Evolutionary conservation across 2,329 filamentous ascomycete genomes (phyloP).

Genomic region (Thelonectria blattea): DNA sequence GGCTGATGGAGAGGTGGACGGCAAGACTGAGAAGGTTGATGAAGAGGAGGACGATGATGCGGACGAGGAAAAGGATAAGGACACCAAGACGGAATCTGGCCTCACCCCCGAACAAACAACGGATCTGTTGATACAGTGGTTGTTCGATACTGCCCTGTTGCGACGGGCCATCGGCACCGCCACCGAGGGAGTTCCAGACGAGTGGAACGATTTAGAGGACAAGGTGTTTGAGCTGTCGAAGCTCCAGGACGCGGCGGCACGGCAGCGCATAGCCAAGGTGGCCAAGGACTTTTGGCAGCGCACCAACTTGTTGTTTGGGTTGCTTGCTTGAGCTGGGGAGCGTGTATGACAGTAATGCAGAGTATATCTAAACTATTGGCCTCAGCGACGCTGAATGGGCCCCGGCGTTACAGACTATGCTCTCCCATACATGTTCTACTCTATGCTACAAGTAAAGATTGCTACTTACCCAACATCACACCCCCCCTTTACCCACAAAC

Average conservation of each 20-base stretch:
- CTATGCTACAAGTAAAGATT: no score
- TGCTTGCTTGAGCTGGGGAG: conserved; percentile 59
- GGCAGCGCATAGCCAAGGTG: conserved; percentile 63
- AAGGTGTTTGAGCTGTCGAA: conserved; percentile 53
- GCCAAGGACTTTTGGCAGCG: conserved; percentile 83
- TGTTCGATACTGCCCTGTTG: conserved; percentile 65
- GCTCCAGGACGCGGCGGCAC: conserved; percentile 55
- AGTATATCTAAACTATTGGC: no score
- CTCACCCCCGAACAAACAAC: conserved; percentile 38
- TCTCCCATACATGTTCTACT: no score
- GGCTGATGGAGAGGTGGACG: conserved; percentile 3
- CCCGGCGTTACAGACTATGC: no score
- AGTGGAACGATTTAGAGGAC: conserved; percentile 53
- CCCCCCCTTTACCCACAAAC: no score
- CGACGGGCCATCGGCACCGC: conserved; percentile 50
- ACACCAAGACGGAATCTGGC: conserved; percentile 10
- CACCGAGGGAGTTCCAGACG: conserved; percentile 31
- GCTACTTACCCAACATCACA: no score
- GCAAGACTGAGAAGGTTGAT: conserved; percentile 23
- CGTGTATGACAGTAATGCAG: background rate
- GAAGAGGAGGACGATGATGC: conserved; percentile 22
- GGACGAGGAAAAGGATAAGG: conserved; percentile 16
- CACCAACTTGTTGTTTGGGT: conserved; percentile 80
- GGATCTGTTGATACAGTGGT: conserved; percentile 64
- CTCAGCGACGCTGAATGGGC: no score